Conservation (phyloP, 305 asterid species). For the Fraxinus xanthoxyloides region DNA sequence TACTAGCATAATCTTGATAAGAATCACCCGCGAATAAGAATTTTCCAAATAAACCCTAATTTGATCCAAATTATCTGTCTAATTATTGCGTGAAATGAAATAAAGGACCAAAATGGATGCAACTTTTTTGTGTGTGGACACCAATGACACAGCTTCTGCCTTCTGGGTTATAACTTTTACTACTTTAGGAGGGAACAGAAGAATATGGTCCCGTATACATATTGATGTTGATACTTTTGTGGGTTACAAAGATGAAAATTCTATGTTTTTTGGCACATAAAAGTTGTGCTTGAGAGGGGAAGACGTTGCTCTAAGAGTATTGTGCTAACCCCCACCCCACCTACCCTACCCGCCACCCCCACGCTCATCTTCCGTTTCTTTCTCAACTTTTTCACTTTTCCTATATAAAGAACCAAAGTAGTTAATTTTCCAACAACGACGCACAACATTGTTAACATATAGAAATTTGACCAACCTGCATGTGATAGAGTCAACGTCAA, state of each 20-base stretch:
- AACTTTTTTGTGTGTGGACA: slow-evolving; percentile 26
- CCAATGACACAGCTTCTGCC: slow-evolving; percentile 29
- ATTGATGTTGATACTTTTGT: slow-evolving; percentile 43
- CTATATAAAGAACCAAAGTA: slow-evolving; percentile 24
- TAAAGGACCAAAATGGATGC: slow-evolving; percentile 27
- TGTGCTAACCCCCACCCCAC: neutral
- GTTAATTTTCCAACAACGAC: slow-evolving; percentile 19
- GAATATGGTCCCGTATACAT: slow-evolving; percentile 34
- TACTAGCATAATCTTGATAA: slow-evolving; percentile 24
- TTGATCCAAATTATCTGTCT: slow-evolving; percentile 14
- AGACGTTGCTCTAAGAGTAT: neutral
- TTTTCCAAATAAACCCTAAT: slow-evolving; percentile 23
- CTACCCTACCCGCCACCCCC: neutral
- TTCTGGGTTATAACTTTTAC: slow-evolving; percentile 33
- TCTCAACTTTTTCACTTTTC: slow-evolving; percentile 9
- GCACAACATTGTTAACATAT: slow-evolving; percentile 19
- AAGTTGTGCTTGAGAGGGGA: slow-evolving; percentile 20
- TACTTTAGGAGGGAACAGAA: slow-evolving; percentile 35
- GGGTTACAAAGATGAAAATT: neutral
- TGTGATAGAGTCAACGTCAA: slow-evolving; percentile 31
- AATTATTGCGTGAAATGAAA: slow-evolving; percentile 28
- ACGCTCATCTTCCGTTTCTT: slow-evolving; percentile 11
- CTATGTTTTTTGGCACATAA: slow-evolving; percentile 25
- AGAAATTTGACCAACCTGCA: slow-evolving; percentile 33
- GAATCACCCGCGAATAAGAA: slow-evolving; percentile 28